phyloP scores from a whole-genome alignment of 371 early-diverging fungal species.

The Funneliformis caledonium region DNA sequence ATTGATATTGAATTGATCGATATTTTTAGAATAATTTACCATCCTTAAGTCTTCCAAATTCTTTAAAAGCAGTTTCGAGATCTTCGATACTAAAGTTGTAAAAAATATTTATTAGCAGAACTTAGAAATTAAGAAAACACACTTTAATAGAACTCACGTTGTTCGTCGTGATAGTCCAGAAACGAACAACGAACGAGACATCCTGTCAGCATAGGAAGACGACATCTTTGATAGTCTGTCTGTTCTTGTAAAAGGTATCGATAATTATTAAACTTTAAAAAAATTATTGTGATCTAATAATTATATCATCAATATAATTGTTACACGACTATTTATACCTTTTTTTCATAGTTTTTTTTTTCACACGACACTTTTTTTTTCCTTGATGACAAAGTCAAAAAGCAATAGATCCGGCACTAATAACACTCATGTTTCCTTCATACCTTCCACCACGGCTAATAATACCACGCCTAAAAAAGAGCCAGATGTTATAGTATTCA shows the following conservation, averaged over 20 bases:
- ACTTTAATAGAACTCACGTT: slow-evolving; percentile 15
- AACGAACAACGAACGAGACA: slow-evolving; percentile 34
- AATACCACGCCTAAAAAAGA: neutral
- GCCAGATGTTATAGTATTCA: slow-evolving; percentile 20
- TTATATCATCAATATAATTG: too few species aligned
- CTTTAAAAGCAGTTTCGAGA: slow-evolving; percentile 31
- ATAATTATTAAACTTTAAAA: too few species aligned
- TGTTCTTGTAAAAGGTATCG: too few species aligned
- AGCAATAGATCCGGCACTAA: too few species aligned
- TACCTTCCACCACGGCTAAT: too few species aligned
- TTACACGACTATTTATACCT: too few species aligned
- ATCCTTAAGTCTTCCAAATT: slow-evolving; percentile 36
- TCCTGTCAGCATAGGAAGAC: slow-evolving; percentile 11
- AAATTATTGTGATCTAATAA: too few species aligned
- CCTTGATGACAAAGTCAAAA: too few species aligned
- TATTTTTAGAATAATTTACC: neutral
- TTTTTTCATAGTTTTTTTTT: too few species aligned
- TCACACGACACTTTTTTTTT: too few species aligned
- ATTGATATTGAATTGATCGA: neutral
- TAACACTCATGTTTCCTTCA: too few species aligned
- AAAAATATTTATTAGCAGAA: neutral
- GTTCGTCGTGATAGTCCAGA: slow-evolving; percentile 31
- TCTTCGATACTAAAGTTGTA: slow-evolving; percentile 21
- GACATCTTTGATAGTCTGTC: neutral
- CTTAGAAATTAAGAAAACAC: neutral